A percentile compares a stretch with the other conserved stretches of the same genome.
phyloP scores from a whole-genome alignment of 768 basidiomycete genomes.

The Podaxis sp. region DNA sequence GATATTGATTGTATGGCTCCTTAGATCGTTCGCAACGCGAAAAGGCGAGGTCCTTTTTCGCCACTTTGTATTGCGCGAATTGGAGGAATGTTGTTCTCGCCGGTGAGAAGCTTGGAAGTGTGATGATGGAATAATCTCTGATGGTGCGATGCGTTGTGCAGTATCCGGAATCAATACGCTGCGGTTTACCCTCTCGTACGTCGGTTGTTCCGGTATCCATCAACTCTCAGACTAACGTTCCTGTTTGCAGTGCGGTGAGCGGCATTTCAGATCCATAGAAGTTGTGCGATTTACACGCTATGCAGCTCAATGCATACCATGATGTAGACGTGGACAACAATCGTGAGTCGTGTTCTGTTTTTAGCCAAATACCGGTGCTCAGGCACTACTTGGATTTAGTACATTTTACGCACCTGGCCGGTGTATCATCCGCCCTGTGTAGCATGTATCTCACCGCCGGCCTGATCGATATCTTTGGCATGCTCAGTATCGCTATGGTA shows the following conservation, averaged over 20 bases:
- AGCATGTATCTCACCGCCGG: constrained; percentile 33
- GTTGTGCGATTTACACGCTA: neutral
- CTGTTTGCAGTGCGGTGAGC: constrained; percentile 25
- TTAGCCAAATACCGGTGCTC: neutral
- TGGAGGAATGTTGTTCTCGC: constrained; percentile 41
- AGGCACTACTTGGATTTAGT: constrained; percentile 7
- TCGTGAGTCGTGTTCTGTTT: constrained; percentile 15
- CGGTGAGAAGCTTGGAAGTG: constrained; percentile 20
- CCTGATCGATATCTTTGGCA: constrained; percentile 30
- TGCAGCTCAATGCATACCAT: constrained; percentile 32
- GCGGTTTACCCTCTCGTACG: constrained; percentile 36
- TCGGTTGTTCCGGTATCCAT: constrained; percentile 9
- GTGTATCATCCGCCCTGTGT: constrained; percentile 37
- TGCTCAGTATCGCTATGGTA: constrained; percentile 29
- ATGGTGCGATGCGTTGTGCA: constrained; percentile 12
- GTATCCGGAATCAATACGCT: constrained; percentile 40
- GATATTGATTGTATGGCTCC: constrained; percentile 19
- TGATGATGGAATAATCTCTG: neutral
- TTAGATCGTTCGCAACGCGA: constrained; percentile 23
- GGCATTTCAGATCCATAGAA: neutral
- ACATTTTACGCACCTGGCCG: constrained; percentile 21
- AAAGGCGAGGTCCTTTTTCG: constrained; percentile 28
- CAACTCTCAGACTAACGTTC: neutral
- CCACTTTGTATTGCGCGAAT: constrained; percentile 35
- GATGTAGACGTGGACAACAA: constrained; percentile 33